Percentiles rank a stretch among this genome's conserved stretches.
These are phyloP conservation scores for Fusarium lyarnte DNA, from an alignment of 2,329 filamentous ascomycete genomes.

Conservation along the genomic window DNA sequence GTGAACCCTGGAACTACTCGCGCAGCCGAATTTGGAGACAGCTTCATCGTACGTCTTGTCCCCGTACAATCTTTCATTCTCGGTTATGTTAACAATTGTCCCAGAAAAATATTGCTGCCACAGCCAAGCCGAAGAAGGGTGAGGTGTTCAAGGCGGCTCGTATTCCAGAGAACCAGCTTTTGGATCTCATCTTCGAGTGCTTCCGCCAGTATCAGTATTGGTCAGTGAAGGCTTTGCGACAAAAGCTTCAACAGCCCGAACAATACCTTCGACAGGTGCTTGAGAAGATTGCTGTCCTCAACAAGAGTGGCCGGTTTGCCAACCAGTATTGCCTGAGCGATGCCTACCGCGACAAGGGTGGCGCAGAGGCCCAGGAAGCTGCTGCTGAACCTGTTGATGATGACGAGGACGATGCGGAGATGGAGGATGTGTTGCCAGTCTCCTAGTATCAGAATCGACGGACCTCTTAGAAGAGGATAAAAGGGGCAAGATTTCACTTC, in stretches of 20 bases:
- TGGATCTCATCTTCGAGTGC: conserved; percentile 84
- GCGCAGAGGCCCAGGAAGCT: conserved; percentile 60
- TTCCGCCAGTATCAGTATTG: conserved; percentile 92
- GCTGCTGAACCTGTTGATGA: conserved; percentile 67
- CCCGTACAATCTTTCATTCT: background rate
- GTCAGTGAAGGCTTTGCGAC: conserved; percentile 88
- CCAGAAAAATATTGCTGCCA: conserved; percentile 63
- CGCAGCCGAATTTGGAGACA: conserved; percentile 51
- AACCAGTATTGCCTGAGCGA: conserved; percentile 87
- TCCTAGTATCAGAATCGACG: conserved; percentile 17
- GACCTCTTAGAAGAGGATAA: background rate
- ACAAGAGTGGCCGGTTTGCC: conserved; percentile 84
- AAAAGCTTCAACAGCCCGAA: conserved; percentile 84
- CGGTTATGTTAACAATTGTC: conserved; percentile 31
- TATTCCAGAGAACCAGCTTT: conserved; percentile 86
- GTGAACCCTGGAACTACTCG: conserved; percentile 64
- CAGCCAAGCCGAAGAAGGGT: conserved; percentile 68
- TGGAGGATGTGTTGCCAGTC: conserved; percentile 75
- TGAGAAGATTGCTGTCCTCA: conserved; percentile 82
- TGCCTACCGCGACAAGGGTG: conserved; percentile 52
- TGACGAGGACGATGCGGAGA: conserved; percentile 73
- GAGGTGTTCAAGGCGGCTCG: conserved; percentile 85
- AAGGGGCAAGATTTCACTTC: background rate
- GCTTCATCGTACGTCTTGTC: conserved; percentile 66
- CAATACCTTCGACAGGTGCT: conserved; percentile 89